Percentiles rank a stretch among this genome's conserved stretches.
Evolutionary conservation across 192 early-diverging fungal genomes (phyloP).

Genomic region (Gigaspora rosea): DNA sequence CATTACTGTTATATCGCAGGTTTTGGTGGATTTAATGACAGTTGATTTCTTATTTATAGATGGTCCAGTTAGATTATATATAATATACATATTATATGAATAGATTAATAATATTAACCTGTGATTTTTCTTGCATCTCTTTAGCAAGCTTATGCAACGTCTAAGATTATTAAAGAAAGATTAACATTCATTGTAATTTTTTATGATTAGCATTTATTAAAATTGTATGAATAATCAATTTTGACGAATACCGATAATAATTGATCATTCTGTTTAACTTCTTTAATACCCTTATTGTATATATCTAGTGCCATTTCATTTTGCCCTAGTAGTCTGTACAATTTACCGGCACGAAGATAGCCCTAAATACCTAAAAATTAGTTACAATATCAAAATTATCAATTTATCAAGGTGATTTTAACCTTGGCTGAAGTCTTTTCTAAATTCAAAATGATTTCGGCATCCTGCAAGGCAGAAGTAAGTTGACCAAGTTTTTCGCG

Average conservation of each 20-base stretch:
- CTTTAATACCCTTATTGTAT: not conserved
- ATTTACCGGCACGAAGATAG: slow-evolving; percentile 14
- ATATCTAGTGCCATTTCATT: not conserved
- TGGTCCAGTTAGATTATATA: not conserved
- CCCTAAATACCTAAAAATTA: not conserved
- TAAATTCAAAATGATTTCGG: slow-evolving; percentile 25
- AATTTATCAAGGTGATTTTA: not conserved
- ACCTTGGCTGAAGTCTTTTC: slow-evolving; percentile 22
- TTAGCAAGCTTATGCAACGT: too few species aligned
- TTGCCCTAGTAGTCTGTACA: not conserved
- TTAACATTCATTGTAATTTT: not conserved
- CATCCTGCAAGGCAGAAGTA: slow-evolving; percentile 29
- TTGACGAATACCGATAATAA: not conserved
- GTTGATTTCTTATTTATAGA: not conserved
- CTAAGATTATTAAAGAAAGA: not conserved
- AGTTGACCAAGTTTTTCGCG: slow-evolving; percentile 13
- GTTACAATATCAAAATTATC: not conserved
- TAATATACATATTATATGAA: not conserved
- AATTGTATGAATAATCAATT: not conserved
- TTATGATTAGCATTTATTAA: not conserved
- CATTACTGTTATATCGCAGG: not conserved
- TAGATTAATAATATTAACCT: too few species aligned
- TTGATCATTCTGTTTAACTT: not conserved
- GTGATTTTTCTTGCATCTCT: too few species aligned
- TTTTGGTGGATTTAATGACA: not conserved